phyloP scores from a whole-genome alignment of 1,284 basidiomycete species.

The Rhizopogon hawkerae region DNA sequence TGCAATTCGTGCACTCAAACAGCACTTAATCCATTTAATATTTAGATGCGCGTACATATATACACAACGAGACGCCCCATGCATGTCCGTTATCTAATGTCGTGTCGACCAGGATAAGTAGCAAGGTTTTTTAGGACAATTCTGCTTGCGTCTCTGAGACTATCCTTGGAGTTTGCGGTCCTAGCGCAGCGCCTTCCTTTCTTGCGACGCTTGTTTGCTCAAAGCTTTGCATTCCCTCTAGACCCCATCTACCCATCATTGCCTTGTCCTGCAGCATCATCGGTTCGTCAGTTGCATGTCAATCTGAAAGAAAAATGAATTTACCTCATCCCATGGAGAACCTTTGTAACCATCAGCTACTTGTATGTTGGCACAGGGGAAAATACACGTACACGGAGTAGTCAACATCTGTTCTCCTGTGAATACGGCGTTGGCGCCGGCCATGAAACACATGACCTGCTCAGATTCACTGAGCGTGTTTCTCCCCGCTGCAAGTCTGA shows the following conservation, averaged over 20 bases:
- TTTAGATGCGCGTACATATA: not conserved
- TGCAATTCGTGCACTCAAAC: too few relatives aligned
- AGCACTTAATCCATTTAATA: not conserved
- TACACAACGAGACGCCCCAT: too few relatives aligned
- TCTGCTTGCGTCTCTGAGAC: not conserved
- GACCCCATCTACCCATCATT: conserved; percentile 90
- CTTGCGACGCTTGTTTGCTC: conserved; percentile 50
- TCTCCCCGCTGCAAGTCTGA: conserved; percentile 90
- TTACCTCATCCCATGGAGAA: conserved; percentile 79
- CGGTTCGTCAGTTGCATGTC: conserved; percentile 6
- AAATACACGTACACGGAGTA: conserved; percentile 69
- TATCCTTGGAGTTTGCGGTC: not conserved
- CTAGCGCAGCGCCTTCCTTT: conserved; percentile 38
- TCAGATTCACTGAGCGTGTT: conserved; percentile 87
- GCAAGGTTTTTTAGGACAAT: not conserved
- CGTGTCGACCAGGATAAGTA: too few relatives aligned
- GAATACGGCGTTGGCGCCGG: conserved; percentile 97
- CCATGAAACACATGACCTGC: conserved; percentile 98
- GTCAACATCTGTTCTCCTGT: conserved; percentile 97
- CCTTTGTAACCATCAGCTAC: conserved; percentile 33
- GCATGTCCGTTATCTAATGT: not conserved
- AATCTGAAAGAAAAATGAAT: conserved; percentile 12
- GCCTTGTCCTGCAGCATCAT: conserved; percentile 65
- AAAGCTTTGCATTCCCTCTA: conserved; percentile 87
- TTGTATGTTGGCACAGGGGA: conserved; percentile 7